Evolutionary conservation across 2,329 filamentous ascomycete genomes (phyloP), one percentile per base, ranked within the genome.

Genomic region (Aureobasidium musti): DNA sequence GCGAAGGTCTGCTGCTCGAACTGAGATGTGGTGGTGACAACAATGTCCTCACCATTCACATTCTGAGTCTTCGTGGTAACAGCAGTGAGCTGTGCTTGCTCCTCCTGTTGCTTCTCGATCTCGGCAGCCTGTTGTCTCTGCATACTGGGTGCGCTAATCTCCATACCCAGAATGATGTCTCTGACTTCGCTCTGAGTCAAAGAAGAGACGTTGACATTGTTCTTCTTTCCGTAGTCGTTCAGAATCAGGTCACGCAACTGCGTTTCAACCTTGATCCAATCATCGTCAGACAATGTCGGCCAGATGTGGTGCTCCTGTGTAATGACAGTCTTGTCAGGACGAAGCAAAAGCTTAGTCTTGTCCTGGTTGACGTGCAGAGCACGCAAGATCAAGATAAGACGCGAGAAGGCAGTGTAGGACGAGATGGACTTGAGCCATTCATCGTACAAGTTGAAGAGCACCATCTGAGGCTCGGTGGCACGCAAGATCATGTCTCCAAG

Each of bases 201-300:
- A 77, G 92, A 97, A 19, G 96, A 96, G 14, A 95, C 94, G 73
- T 99, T 99, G 82, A 99, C 95, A 73, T 98, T 99, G 83, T 99
- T 99, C 86, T 99, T 99, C 86, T 98, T 99, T 76, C 95, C 95
- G 76, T 99, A 99, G 77, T 99, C 95, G 72, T 98, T 97, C 72
- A 99, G 77, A 73, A 99, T 99, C 71, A 99, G 82, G 82, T 99
- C 95, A 77, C 95, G 89, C 49, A 99, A 83, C 76, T 96, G 91
- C 53, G 92, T 92, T 83, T 99, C 95, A n/a, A 99, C 92, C 86
- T 97, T 97, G 80, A 99, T 95, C 95, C 95, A 99, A 70, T 97
- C 93, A 73, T 99, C 95, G 70, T 99, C 95, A 0, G 91, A 89
- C 65, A 99, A 82, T 0, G 92, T 89, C 0, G 95, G 95, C 95